Evolutionary conservation across 345 rosid genomes (phyloP).

Genomic region (Syzygium aqueum): DNA sequence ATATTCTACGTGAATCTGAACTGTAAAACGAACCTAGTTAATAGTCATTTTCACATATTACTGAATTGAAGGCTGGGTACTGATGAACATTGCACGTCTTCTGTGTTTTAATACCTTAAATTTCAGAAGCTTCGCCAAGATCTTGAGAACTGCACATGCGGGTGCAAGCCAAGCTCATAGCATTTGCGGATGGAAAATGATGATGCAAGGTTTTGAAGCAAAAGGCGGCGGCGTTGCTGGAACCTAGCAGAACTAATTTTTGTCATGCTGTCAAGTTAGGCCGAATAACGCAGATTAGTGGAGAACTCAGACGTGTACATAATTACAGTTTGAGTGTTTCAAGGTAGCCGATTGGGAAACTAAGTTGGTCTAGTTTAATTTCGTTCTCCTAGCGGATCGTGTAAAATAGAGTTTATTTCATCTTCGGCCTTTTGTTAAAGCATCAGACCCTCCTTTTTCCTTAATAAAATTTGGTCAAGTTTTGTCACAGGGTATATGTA

Average conservation of each 20-base stretch:
- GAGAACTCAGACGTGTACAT: background rate
- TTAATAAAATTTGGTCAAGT: background rate
- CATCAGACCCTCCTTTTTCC: background rate
- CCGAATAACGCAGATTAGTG: background rate
- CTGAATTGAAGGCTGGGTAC: background rate
- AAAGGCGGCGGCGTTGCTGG: background rate
- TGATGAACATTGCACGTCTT: background rate
- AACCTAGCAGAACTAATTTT: background rate
- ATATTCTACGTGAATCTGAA: background rate
- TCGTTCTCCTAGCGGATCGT: background rate
- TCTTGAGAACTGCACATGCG: constrained; percentile 65
- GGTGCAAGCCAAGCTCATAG: constrained; percentile 48
- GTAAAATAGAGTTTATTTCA: background rate
- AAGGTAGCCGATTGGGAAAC: background rate
- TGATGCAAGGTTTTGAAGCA: background rate
- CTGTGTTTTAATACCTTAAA: background rate
- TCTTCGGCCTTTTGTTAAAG: background rate
- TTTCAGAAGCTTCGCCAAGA: constrained; percentile 62
- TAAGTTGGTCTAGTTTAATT: background rate
- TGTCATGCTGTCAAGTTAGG: background rate
- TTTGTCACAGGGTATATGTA: background rate
- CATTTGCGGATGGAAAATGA: background rate
- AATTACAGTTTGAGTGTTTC: background rate
- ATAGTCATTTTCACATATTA: background rate
- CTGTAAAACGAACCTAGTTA: background rate